phyloP scores from a whole-genome alignment of 495 filamentous ascomycete genomes.

The Talaromyces trachyspermus region DNA sequence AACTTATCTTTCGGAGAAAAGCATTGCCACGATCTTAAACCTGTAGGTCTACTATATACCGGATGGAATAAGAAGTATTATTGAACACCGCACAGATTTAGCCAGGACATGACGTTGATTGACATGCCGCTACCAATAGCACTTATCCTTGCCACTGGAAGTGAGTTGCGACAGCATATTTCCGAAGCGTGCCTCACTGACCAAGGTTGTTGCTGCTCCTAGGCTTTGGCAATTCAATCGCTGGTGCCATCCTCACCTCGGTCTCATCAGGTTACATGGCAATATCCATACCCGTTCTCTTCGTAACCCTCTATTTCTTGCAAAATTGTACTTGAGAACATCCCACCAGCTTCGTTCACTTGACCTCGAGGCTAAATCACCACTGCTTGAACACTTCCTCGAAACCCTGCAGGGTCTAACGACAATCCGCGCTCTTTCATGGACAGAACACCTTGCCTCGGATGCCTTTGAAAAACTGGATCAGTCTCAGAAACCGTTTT shows the following conservation, averaged over 20 bases:
- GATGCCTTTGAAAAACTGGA: conserved; percentile 21
- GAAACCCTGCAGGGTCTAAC: conserved; percentile 30
- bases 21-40: background rate
- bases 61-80: background rate
- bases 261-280: conserved; percentile 40
- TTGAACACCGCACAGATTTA: conserved; percentile 28
- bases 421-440: conserved; percentile 36
- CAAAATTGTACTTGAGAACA: conserved; percentile 55
- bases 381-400: conserved; percentile 35
- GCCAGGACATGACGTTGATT: conserved; percentile 42
- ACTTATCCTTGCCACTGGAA: conserved; percentile 3
- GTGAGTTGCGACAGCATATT: background rate
- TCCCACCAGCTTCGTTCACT: conserved; percentile 46
- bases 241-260: conserved; percentile 9
- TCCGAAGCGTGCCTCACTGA: background rate
- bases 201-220: background rate
- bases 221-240: conserved; percentile 9
- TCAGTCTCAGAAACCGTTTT: conserved; percentile 31
- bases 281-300: conserved; percentile 40
- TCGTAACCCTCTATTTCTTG: conserved; percentile 42
- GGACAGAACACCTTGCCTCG: conserved; percentile 14
- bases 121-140: conserved; percentile 31
- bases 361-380: conserved; percentile 40
- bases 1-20: background rate
- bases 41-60: conserved; percentile 22